Evolutionary conservation across 2,329 filamentous ascomycete genomes (phyloP).

Genomic region (Penicillium olsonii): DNA sequence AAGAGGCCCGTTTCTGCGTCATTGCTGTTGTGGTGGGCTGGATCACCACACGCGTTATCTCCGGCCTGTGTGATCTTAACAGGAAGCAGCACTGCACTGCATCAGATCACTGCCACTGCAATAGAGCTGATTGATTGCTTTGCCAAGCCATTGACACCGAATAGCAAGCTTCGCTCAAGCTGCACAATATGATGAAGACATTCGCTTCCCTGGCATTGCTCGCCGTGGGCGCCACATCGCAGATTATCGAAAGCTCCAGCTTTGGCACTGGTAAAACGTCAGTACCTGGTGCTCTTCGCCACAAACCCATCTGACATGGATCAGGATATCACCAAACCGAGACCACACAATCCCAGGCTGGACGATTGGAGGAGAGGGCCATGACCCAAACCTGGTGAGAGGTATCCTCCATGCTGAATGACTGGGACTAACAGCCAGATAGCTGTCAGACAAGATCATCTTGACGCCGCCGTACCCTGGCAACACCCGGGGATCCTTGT

Average conservation of each 20-base stretch:
- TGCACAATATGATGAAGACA: constrained; percentile 41
- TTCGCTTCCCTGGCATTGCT: constrained; percentile 46
- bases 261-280: constrained; percentile 73
- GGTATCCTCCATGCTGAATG: neutral
- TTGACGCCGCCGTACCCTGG: constrained; percentile 87
- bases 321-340: constrained; percentile 61
- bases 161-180: constrained; percentile 1
- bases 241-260: constrained; percentile 72
- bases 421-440: constrained; percentile 14
- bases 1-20: constrained; percentile 54
- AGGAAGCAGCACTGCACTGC: constrained; percentile 15
- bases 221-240: constrained; percentile 58
- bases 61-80: constrained; percentile 31
- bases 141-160: neutral
- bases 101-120: constrained; percentile 9
- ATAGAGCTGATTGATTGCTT: constrained; percentile 8
- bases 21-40: constrained; percentile 53
- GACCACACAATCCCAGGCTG: constrained; percentile 56
- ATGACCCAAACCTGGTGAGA: constrained; percentile 55
- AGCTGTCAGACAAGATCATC: constrained; percentile 85
- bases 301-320: constrained; percentile 8
- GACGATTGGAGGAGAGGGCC: constrained; percentile 56
- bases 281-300: constrained; percentile 12
- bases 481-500: constrained; percentile 79
- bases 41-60: constrained; percentile 42